Evolutionary conservation across 2,329 filamentous ascomycete species (phyloP).

Genomic region (Colletotrichum sp.): DNA sequence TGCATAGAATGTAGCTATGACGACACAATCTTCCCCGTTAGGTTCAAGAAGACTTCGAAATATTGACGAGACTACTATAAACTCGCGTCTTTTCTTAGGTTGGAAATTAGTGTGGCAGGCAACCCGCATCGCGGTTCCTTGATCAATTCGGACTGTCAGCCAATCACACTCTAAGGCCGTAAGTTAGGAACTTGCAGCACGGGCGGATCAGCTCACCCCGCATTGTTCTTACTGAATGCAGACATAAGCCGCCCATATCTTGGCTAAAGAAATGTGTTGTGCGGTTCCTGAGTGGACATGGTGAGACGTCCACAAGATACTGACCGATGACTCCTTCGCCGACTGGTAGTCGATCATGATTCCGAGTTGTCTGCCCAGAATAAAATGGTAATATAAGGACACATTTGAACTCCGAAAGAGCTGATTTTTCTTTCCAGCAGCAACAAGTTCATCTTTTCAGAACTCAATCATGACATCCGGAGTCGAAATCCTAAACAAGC

Average conservation of each 20-base stretch:
- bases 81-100: neutral
- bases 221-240: neutral
- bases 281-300: neutral
- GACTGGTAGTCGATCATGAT: neutral
- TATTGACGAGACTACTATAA: neutral
- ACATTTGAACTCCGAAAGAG: neutral
- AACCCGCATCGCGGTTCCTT: neutral
- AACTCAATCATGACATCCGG: neutral
- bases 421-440: neutral
- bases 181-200: neutral
- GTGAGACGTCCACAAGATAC: neutral
- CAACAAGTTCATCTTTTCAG: neutral
- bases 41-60: neutral
- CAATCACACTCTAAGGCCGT: neutral
- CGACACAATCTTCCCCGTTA: neutral
- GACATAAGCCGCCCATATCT: neutral
- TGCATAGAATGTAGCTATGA: neutral
- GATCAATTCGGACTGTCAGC: neutral
- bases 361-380: neutral
- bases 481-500: neutral
- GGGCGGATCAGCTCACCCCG: neutral
- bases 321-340: neutral
- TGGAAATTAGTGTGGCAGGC: neutral
- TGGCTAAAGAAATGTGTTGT: neutral
- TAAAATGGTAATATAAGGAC: neutral